Conservation (phyloP, 164 flowering plant species). For the Magnolia officinalis region DNA sequence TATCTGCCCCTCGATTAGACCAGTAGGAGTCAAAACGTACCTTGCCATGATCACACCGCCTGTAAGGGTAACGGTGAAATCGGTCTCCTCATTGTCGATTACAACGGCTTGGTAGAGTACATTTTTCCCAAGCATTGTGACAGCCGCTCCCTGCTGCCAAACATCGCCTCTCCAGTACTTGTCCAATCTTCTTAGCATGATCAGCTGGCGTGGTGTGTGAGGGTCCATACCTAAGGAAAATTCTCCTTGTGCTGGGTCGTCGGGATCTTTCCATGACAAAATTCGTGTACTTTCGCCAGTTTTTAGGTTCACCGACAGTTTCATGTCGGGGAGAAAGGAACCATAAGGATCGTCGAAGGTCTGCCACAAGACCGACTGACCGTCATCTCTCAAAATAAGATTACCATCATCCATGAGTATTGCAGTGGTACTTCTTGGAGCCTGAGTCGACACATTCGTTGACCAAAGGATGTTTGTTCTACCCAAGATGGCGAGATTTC, state of each 20-base stretch:
- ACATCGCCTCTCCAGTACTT: not conserved
- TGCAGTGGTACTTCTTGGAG: constrained; percentile 13
- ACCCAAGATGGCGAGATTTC: constrained; percentile 23
- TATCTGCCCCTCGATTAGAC: not conserved
- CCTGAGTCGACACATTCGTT: not conserved
- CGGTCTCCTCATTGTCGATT: not conserved
- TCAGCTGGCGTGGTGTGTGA: not conserved
- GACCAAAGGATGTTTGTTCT: not conserved
- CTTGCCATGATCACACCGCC: not conserved
- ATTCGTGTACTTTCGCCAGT: constrained; percentile 5
- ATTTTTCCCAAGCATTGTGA: not conserved
- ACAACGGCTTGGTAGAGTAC: not conserved
- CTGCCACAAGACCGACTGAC: not conserved
- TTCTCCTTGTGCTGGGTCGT: not conserved
- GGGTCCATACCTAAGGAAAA: not conserved
- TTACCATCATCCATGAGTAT: constrained; percentile 45
- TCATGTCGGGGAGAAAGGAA: constrained; percentile 31
- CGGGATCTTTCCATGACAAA: constrained; percentile 5
- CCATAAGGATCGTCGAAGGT: constrained; percentile 15
- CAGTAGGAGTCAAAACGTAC: not conserved
- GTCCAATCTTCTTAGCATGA: not conserved
- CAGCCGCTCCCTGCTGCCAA: not conserved
- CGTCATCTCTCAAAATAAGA: constrained; percentile 28
- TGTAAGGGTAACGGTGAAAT: not conserved
- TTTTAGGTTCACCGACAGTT: constrained; percentile 17